Conservation (phyloP, 805 yeast genomes). For the Wickerhamiella allomyrinae region DNA sequence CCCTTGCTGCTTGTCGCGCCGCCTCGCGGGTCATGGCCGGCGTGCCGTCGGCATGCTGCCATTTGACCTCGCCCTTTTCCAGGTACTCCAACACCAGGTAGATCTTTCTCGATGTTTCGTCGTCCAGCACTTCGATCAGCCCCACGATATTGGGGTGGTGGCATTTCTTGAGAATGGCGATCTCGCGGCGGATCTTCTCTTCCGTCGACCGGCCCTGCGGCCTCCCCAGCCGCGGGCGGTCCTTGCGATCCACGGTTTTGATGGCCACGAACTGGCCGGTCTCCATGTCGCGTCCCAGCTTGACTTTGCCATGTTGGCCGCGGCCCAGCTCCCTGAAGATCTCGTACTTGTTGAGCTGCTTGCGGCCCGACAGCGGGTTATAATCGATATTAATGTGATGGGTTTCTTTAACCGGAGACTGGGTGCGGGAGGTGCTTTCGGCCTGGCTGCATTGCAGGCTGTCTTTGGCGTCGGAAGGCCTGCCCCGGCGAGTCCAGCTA, state of each 20-base stretch:
- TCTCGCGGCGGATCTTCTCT: slow-evolving; percentile 67
- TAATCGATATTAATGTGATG: slow-evolving; percentile 65
- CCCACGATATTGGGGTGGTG: slow-evolving; percentile 86
- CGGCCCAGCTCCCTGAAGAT: slow-evolving; percentile 74
- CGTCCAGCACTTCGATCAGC: slow-evolving; percentile 78
- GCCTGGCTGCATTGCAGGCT: neutral
- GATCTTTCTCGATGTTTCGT: slow-evolving; percentile 65
- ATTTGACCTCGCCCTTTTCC: slow-evolving; percentile 78
- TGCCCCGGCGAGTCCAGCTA: neutral
- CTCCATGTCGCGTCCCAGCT: slow-evolving; percentile 66
- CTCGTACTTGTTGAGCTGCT: slow-evolving; percentile 79
- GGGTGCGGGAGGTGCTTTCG: neutral
- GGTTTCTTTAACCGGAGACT: slow-evolving; percentile 61
- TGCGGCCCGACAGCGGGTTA: slow-evolving; percentile 73
- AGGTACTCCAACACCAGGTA: slow-evolving; percentile 82
- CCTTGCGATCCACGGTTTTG: slow-evolving; percentile 73
- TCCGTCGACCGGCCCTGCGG: slow-evolving; percentile 37
- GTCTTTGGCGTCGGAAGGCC: neutral
- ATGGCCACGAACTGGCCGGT: slow-evolving; percentile 61
- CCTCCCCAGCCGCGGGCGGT: slow-evolving; percentile 38
- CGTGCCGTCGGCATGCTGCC: slow-evolving; percentile 46
- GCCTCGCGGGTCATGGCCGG: slow-evolving; percentile 58
- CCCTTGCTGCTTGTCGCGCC: slow-evolving; percentile 61
- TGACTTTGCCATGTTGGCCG: slow-evolving; percentile 99
- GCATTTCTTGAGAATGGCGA: slow-evolving; percentile 86